These are phyloP conservation scores for Trypanosoma avium DNA, from an alignment of 208 protist genomes.

Conservation along the genomic window DNA sequence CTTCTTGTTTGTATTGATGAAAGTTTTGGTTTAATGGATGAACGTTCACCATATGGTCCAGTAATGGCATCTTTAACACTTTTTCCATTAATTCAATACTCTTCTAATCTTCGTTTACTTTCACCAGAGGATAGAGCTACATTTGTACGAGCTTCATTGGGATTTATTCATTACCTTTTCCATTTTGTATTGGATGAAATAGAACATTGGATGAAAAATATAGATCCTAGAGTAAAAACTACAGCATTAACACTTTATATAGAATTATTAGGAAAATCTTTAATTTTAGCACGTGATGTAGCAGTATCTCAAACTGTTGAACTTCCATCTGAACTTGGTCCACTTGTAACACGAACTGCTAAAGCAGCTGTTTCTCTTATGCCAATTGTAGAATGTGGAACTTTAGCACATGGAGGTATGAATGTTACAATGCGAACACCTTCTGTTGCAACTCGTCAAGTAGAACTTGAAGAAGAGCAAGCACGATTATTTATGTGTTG, in stretches of 20 bases:
- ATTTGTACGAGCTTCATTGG: constrained; percentile 23
- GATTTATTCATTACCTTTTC: constrained; percentile 62
- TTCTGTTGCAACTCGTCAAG: constrained; percentile 18
- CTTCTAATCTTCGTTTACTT: not conserved
- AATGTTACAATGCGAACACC: constrained; percentile 8
- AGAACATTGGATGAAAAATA: constrained; percentile 35
- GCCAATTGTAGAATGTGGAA: constrained; percentile 26
- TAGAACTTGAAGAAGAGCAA: constrained; percentile 24
- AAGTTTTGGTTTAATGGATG: constrained; percentile 68
- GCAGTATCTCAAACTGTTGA: constrained; percentile 36
- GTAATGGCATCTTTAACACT: constrained; percentile 68
- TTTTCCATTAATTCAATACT: constrained; percentile 57
- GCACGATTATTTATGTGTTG: constrained; percentile 19
- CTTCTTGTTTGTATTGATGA: constrained; percentile 49
- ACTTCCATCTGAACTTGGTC: constrained; percentile 43
- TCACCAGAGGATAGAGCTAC: constrained; percentile 14
- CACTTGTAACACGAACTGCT: constrained; percentile 41
- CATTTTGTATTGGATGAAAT: constrained; percentile 61
- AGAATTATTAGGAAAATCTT: constrained; percentile 60
- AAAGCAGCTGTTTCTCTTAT: constrained; percentile 14
- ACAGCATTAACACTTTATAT: constrained; percentile 63
- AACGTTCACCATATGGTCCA: constrained; percentile 60
- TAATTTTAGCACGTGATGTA: constrained; percentile 51
- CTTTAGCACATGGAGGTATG: not conserved
- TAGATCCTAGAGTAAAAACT: constrained; percentile 37